phyloP scores from a whole-genome alignment of 352 stramenopile genomes.

The Globisporangium camurandrum region DNA sequence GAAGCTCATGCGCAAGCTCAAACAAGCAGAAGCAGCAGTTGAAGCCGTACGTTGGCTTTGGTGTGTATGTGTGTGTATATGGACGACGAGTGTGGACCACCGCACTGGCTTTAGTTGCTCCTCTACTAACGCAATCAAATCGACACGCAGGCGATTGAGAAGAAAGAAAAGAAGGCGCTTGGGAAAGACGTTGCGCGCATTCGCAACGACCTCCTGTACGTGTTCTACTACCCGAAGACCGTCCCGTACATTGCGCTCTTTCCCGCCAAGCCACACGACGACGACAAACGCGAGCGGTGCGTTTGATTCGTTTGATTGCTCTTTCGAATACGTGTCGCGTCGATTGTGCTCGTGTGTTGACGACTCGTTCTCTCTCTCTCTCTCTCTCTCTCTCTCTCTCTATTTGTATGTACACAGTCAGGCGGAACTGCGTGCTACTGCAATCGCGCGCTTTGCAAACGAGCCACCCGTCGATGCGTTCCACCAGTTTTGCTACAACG shows the following conservation, averaged over 20 bases:
- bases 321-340: too few relatives aligned
- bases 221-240: slow-evolving; percentile 73
- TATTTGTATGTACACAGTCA: slow-evolving; percentile 15
- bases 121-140: not conserved
- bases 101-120: not conserved
- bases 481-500: slow-evolving; percentile 69
- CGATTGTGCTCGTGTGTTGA: too few relatives aligned
- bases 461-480: slow-evolving; percentile 57
- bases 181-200: slow-evolving; percentile 36
- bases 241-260: slow-evolving; percentile 72
- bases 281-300: slow-evolving; percentile 38
- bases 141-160: slow-evolving; percentile 21
- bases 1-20: slow-evolving; percentile 79
- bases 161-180: slow-evolving; percentile 28
- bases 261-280: slow-evolving; percentile 38
- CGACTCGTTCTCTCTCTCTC: not conserved
- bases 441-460: slow-evolving; percentile 41
- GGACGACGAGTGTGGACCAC: too few relatives aligned
- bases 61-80: too few relatives aligned
- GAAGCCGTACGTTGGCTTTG: slow-evolving; percentile 26
- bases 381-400: not conserved
- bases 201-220: slow-evolving; percentile 70
- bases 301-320: not conserved
- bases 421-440: slow-evolving; percentile 30
- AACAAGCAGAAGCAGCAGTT: slow-evolving; percentile 39